Base-by-base conservation (phyloP, 1,284 basidiomycete species). In the Schizopora paradoxa region DNA sequence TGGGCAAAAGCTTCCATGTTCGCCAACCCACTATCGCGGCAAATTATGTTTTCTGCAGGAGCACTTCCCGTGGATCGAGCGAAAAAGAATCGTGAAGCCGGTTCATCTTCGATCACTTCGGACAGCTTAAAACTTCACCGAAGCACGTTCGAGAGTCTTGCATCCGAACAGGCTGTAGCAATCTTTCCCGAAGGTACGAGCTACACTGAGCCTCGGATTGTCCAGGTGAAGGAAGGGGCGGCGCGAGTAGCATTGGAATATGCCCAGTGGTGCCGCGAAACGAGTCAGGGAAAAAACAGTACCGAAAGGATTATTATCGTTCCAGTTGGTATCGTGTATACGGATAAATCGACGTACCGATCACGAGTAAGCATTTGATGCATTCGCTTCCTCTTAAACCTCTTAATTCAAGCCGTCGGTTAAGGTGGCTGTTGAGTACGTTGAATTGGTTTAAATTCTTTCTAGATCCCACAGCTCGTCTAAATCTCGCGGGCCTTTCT, bases 191-290 rank as follows among this genome's bases (percentile, higher is more conserved):
- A 91, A 56, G 86, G 86, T 7, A 73, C 72, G 31, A 72, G 69
- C 47, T 75, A 75, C 49, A 86, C 84, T 0, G 74, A 82, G 51
- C 81, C 84, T 2, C 66, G 72, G 8, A 76, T 90, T 45, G 71
- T 79, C 32, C 77, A 81, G 32, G 67, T 89, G 38, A 79, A 88
- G 64, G 79, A 86, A 49, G 87, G 87, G 2, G 77, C 79, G 0
- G 77, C 79, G 3, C 87, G 86, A 79, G 77, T 82, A n/a, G 85
- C 82, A 2, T 74, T 91, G 41, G 86, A 90, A 60, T 89, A 80
- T 63, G 66, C 74, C 37, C 68, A 74, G 50, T 78, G 78, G 61
- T 51, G 25, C 33, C 51, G 22, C 52, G 48, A 22, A 45, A 36
- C 18, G 54, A 29, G 6, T 40, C 3, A 23, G n/a, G 19, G 5